Percentiles rank a stretch among this genome's conserved stretches.
Conservation (phyloP, 2,329 filamentous ascomycete species). For the Colletotrichum viniferum region DNA sequence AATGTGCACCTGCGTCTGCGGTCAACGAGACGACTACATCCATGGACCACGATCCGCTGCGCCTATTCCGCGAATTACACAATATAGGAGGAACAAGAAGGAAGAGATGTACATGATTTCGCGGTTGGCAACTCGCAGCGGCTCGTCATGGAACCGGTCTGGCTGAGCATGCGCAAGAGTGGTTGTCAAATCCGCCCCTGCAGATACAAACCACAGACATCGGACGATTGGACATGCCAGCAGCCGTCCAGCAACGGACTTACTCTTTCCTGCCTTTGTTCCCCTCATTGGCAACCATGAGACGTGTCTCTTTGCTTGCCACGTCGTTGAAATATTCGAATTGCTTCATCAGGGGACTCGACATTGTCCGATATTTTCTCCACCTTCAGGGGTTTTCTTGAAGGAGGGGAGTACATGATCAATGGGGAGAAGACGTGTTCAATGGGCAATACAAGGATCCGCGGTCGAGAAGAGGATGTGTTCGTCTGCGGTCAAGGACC, state of each 20-base stretch:
- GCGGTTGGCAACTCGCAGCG: background rate
- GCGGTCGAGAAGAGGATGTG: background rate
- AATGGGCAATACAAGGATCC: background rate
- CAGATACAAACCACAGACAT: background rate
- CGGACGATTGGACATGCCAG: background rate
- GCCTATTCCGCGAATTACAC: background rate
- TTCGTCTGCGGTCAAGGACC: background rate
- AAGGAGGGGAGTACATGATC: background rate
- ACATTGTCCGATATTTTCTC: background rate
- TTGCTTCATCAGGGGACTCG: conserved; percentile 14
- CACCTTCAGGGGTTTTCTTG: background rate
- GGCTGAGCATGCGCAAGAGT: background rate
- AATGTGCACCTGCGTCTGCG: background rate
- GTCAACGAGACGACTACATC: background rate
- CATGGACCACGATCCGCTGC: background rate
- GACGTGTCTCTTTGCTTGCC: conserved; percentile 31
- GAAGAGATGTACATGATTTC: background rate
- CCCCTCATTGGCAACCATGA: background rate
- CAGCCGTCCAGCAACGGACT: background rate
- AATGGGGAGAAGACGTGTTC: background rate
- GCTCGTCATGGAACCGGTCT: background rate
- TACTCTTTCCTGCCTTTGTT: background rate
- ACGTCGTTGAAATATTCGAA: conserved; percentile 35
- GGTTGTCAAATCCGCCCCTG: conserved; percentile 1
- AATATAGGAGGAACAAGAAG: background rate